A percentile compares a stretch with the other conserved stretches of the same genome.
Conservation (phyloP, 352 stramenopile species). For the Peronosclerospora sorghi region DNA sequence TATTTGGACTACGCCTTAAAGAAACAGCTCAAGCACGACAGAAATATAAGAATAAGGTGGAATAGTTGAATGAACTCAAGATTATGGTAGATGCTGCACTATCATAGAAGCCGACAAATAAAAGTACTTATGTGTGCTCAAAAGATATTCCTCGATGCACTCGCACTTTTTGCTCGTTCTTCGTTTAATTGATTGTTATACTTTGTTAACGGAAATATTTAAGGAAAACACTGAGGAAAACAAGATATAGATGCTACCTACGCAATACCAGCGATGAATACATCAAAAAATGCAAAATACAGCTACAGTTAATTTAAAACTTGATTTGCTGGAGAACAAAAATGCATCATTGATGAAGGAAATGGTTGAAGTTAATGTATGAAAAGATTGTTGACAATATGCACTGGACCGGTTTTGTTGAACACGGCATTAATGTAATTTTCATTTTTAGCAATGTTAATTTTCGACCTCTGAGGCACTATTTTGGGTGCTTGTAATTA, state of each 20-base stretch:
- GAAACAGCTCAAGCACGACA: slow-evolving; percentile 75
- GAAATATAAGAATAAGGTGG: slow-evolving; percentile 85
- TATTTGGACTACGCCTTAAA: slow-evolving; percentile 89
- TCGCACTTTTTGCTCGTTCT: background rate
- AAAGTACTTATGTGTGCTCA: slow-evolving; percentile 70
- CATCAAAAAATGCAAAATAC: slow-evolving; percentile 71
- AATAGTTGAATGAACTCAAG: slow-evolving; percentile 79
- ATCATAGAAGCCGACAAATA: slow-evolving; percentile 64
- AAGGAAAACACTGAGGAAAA: slow-evolving; percentile 86
- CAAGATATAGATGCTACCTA: slow-evolving; percentile 84
- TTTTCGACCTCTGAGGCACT: too few species aligned
- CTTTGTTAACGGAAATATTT: slow-evolving; percentile 87
- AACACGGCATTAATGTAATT: too few species aligned
- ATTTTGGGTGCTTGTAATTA: too few species aligned
- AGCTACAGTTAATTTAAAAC: slow-evolving; percentile 77
- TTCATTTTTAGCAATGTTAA: too few species aligned
- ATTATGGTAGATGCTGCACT: slow-evolving; percentile 71
- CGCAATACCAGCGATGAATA: slow-evolving; percentile 87
- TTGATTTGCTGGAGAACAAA: slow-evolving; percentile 69
- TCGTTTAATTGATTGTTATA: slow-evolving; percentile 22
- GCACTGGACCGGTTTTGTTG: too few species aligned
- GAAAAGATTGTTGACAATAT: too few species aligned
- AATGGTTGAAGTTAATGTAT: slow-evolving; percentile 59
- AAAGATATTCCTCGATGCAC: slow-evolving; percentile 67
- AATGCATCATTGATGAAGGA: slow-evolving; percentile 38